Base-by-base conservation (phyloP, 495 filamentous ascomycete species). In the Aspergillus olivimuriae region DNA sequence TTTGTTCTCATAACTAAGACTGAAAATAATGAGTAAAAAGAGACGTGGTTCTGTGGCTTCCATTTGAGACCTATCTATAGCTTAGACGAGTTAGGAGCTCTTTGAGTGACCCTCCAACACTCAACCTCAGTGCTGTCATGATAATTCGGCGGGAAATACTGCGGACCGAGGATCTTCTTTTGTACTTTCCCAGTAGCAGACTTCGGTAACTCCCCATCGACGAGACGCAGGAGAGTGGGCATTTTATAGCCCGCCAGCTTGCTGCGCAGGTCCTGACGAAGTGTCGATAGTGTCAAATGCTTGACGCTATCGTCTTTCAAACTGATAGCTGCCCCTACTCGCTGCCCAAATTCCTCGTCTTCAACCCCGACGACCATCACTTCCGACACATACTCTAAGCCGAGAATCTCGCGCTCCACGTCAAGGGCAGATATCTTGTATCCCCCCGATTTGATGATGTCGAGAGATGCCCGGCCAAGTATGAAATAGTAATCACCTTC, bases 401-500 rank as follows among this genome's bases (percentile, higher is more conserved):
- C 48, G 16, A 69, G 34, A 19, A 66, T 56, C 56, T 73, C 63
- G n/a, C 64, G 50, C 42, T 73, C 69, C 22, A 73, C 65, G 22
- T 73, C 69, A 3, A 70, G 53, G 0, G 69, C 63, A 4, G 61
- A 68, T 32, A 73, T 71, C 44, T 73, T 73, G 45, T 70, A 72
- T 0, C 68, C 69, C 8, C 68, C 66, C 6, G 56, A 60, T 41
- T 71, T 71, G 44, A 73, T 71, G 20, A 71, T 68, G 40, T 73
- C 69, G 5, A 69, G 41, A 4, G 58, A 64, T 19, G 70, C 72
- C 21, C 72, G 62, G 11, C 72, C 72, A 3, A 72, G 47, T 17
- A 76, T 76, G 38, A 58, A 72, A 34, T 72, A 74, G 30, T 70
- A 66, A 20, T 65, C 56, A 0, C 65, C 66, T 47, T 73, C 63